These are phyloP conservation scores for Trametes versicolor DNA, from an alignment of 1,284 basidiomycete genomes.

Conservation along the genomic window DNA sequence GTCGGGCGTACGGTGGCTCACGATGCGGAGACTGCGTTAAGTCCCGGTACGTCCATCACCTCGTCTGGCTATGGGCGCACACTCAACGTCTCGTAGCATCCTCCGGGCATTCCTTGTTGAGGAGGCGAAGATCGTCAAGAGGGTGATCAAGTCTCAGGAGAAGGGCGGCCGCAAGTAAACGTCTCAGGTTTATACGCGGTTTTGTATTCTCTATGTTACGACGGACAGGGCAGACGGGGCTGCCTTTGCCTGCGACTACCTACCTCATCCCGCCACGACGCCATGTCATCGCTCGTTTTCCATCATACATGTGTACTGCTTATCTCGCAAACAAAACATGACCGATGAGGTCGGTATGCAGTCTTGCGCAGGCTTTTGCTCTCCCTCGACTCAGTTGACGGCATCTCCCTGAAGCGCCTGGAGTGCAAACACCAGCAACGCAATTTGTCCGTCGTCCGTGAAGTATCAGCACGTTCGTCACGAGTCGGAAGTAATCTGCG, in stretches of 20 bases:
- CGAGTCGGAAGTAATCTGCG: not conserved
- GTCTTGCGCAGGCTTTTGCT: conserved; percentile 5
- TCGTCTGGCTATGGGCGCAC: not conserved
- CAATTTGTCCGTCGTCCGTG: not conserved
- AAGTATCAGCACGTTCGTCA: not conserved
- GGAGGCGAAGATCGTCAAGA: conserved; percentile 99
- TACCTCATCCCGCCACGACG: conserved; percentile 39
- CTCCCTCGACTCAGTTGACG: not conserved
- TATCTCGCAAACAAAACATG: conserved; percentile 42
- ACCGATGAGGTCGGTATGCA: conserved; percentile 46
- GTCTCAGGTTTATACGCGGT: conserved; percentile 25
- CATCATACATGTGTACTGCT: conserved; percentile 46
- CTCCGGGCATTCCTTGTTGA: conserved; percentile 99
- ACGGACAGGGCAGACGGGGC: conserved; percentile 33
- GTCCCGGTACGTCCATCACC: conserved; percentile 73
- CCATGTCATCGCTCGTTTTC: conserved; percentile 39
- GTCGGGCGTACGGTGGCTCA: conserved; percentile 95
- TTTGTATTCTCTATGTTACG: conserved; percentile 36
- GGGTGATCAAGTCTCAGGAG: conserved; percentile 94
- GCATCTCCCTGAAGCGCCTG: not conserved
- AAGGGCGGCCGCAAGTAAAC: conserved; percentile 50
- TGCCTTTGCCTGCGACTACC: conserved; percentile 18
- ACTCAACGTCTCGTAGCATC: conserved; percentile 66
- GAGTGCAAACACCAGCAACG: not conserved
- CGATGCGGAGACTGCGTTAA: conserved; percentile 93